Evolutionary conservation across 2,329 filamentous ascomycete genomes (phyloP), one percentile per base, ranked within the genome.

Genomic region (Trichophyton simii): DNA sequence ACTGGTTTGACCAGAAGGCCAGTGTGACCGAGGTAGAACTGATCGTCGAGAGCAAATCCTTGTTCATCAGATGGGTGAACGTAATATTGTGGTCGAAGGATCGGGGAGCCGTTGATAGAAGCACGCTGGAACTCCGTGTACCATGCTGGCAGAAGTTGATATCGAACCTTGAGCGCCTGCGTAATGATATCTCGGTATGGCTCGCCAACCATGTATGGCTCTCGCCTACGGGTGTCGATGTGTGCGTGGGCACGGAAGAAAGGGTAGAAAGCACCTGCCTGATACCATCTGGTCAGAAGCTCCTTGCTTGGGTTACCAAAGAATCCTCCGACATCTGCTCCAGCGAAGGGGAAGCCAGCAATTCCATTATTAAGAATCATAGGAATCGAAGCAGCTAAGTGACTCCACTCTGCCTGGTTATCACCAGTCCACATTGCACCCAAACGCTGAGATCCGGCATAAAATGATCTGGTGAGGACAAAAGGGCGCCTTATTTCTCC

Each of bases 361-460:
- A 99, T 91, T 61, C 92, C 91, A 70, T 96, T 89, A 73, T 88
- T 94, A 46, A 99, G 79, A 25, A 96, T 80, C 94, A 99, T 99
- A 25, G 94, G 92, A 42, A 96, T 83, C 1, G 91, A 88, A 0
- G 86, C 88, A n/a, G 85, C 88, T 15, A 99, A 82, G 70, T 97
- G 91, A 18, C 86, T 85, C 94, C 94, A 99, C 25, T 83, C 86
- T 9, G 94, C 94, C 72, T 94, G 88, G 76, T 99, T 99, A 72
- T 99, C 94, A 63, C 94, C 94, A 20, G 94, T 99, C 94, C 94
- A 99, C 91, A 96, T 96, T 63, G 94, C 92, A 65, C 90, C 89
- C 48, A 89, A 78, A 61, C 92, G 86, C 76, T 99, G 94, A 61
- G 88, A 91, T 41, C 94, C 94, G 11, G 92, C 84, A 72, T 87